Evolutionary conservation across 129 eudicot genomes (phyloP).

Genomic region (Ambrosia trifida): DNA sequence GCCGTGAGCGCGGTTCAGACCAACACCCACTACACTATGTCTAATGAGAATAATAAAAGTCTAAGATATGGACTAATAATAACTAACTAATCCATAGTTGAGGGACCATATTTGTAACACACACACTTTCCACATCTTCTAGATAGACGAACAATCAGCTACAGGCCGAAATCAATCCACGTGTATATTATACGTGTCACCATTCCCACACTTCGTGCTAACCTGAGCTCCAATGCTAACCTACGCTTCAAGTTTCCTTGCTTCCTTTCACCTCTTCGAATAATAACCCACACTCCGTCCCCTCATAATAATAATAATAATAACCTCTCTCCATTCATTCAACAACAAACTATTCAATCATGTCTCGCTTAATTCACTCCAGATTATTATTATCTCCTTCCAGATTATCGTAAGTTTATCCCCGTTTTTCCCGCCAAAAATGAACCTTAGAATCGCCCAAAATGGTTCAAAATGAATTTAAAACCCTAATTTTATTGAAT

Average conservation of each 20-base stretch:
- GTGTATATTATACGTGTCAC: constrained; percentile 30
- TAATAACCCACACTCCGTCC: not conserved
- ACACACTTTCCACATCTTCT: not conserved
- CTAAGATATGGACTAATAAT: not conserved
- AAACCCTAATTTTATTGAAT: not conserved
- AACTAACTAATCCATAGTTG: too few species aligned
- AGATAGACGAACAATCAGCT: constrained; percentile 2
- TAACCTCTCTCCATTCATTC: constrained; percentile 18
- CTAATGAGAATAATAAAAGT: not conserved
- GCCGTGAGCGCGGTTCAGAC: too few species aligned
- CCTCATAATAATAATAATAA: too few species aligned
- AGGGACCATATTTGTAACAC: constrained; percentile 19
- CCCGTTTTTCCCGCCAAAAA: not conserved
- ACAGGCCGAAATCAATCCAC: constrained; percentile 34
- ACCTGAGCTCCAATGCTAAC: constrained; percentile 23
- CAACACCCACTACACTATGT: too few species aligned
- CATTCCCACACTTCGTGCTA: too few species aligned
- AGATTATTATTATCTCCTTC: constrained; percentile 28
- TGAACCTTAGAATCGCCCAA: not conserved
- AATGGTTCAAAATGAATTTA: constrained; percentile 2
- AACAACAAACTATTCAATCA: constrained; percentile 22
- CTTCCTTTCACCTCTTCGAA: constrained; percentile 19
- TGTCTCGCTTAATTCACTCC: constrained; percentile 55
- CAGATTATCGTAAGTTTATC: constrained; percentile 40
- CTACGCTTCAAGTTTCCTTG: constrained; percentile 5